phyloP scores from a whole-genome alignment of 176 grass and related monocot species.

The Musa beccarii region DNA sequence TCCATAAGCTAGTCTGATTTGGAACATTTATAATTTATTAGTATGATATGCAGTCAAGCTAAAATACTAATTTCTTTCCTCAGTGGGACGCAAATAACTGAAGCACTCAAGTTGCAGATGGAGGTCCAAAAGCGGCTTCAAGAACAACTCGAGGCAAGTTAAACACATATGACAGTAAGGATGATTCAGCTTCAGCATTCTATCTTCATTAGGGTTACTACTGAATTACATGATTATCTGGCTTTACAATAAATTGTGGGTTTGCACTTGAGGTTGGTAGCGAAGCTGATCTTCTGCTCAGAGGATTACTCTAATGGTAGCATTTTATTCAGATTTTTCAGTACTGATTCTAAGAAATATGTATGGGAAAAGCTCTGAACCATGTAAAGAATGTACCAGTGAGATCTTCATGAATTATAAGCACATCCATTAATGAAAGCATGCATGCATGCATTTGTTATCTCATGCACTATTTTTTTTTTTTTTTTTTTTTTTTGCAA shows the following conservation, averaged over 20 bases:
- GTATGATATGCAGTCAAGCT: background rate
- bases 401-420: too few relatives aligned
- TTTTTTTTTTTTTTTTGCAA: too few relatives aligned
- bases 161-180: background rate
- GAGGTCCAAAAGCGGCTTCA: conserved; percentile 89
- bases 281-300: too few relatives aligned
- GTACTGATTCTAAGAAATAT: too few relatives aligned
- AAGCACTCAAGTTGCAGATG: conserved; percentile 93
- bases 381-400: too few relatives aligned
- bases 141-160: conserved; percentile 89
- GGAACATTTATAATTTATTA: background rate
- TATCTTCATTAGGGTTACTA: background rate
- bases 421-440: too few relatives aligned
- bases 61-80: conserved; percentile 15
- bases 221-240: background rate
- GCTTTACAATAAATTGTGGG: background rate
- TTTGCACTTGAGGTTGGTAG: too few relatives aligned
- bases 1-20: background rate
- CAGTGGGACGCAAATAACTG: conserved; percentile 77
- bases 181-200: background rate
- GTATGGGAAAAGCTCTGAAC: too few relatives aligned
- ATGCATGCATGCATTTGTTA: too few relatives aligned
- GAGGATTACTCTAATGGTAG: too few relatives aligned
- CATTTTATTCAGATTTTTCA: too few relatives aligned
- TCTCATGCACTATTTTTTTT: too few relatives aligned